These are phyloP conservation scores for Suillus variegatus DNA, from an alignment of 768 basidiomycete genomes.

Conservation along the genomic window DNA sequence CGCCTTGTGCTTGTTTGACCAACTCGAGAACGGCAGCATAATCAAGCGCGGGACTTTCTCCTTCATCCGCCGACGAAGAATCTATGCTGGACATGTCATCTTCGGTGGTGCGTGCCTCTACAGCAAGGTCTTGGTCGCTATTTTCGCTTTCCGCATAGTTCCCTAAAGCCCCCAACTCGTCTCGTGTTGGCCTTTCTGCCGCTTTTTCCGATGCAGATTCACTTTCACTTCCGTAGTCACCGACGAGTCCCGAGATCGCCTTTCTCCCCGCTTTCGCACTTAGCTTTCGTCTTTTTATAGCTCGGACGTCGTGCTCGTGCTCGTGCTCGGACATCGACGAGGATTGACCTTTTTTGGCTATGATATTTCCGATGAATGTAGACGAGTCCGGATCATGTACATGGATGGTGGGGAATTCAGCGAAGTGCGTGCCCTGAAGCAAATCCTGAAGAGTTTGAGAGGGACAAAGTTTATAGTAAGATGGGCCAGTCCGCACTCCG, in stretches of 20 bases:
- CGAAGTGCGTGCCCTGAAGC: slow-evolving; percentile 64
- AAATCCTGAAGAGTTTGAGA: slow-evolving; percentile 44
- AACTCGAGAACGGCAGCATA: slow-evolving; percentile 24
- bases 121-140: slow-evolving; percentile 7
- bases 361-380: slow-evolving; percentile 58
- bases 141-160: slow-evolving; percentile 25
- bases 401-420: slow-evolving; percentile 85
- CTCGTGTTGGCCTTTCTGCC: not conserved
- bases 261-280: slow-evolving; percentile 51
- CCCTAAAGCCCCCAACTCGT: slow-evolving; percentile 25
- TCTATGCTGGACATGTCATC: slow-evolving; percentile 5
- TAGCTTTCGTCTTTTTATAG: slow-evolving; percentile 58
- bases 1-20: slow-evolving; percentile 21
- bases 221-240: slow-evolving; percentile 58
- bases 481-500: not conserved
- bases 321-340: slow-evolving; percentile 13
- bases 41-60: slow-evolving; percentile 17
- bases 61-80: slow-evolving; percentile 15
- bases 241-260: slow-evolving; percentile 58
- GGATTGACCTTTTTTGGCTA: slow-evolving; percentile 52
- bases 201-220: slow-evolving; percentile 36
- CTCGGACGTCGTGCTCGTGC: slow-evolving; percentile 27
- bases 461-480: slow-evolving; percentile 61
- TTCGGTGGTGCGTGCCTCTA: slow-evolving; percentile 3
- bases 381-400: slow-evolving; percentile 59